A percentile compares a stretch with the other conserved stretches of the same genome.
Conservation (phyloP, 306 rosid species). For the Fragaria iinumae region DNA sequence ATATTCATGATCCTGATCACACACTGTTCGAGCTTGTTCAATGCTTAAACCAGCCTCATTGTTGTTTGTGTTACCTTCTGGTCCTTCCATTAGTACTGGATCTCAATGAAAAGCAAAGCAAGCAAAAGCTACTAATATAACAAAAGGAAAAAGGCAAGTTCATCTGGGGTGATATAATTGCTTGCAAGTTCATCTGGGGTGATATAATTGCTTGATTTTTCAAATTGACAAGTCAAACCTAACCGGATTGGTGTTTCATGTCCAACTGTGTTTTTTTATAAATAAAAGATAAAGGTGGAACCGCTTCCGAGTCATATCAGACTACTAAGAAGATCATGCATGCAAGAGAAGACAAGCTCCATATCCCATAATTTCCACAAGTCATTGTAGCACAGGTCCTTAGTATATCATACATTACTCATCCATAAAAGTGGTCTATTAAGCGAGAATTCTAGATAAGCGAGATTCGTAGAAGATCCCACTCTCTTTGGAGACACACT, state of each 20-base stretch:
- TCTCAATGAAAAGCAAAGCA: background rate
- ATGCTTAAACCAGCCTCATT: conserved; percentile 19
- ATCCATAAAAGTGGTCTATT: background rate
- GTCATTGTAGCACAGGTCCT: too few species aligned
- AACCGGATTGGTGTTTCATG: background rate
- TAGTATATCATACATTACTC: too few species aligned
- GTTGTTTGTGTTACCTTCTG: conserved; percentile 16
- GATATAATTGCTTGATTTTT: background rate
- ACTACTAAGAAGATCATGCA: background rate
- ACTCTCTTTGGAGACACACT: background rate
- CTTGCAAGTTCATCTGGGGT: background rate
- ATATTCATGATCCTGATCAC: conserved; percentile 19
- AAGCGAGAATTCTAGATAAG: background rate
- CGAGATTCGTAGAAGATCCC: background rate
- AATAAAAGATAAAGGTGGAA: background rate
- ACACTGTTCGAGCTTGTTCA: conserved; percentile 30
- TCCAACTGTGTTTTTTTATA: background rate
- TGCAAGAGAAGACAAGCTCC: background rate
- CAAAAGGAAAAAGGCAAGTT: background rate
- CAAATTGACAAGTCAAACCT: background rate
- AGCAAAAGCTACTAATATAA: background rate
- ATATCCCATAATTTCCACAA: background rate
- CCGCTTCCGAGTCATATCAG: background rate
- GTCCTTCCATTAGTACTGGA: conserved; percentile 32
- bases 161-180: too few species aligned